Evolutionary conservation across 108 stramenopile genomes (phyloP).

Genomic region (Licmophora abbreviata): DNA sequence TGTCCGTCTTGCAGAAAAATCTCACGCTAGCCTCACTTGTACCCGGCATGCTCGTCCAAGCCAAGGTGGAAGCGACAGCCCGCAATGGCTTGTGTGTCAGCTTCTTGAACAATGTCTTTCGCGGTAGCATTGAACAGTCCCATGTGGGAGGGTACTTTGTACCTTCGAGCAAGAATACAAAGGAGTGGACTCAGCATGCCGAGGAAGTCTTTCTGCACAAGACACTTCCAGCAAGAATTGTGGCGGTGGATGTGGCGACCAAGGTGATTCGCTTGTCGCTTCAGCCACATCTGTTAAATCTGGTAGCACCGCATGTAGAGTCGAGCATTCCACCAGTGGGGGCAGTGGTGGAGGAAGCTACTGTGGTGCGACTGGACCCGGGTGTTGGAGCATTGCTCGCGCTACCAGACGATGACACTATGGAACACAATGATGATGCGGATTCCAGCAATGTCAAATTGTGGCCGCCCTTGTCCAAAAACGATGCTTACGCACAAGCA

Average conservation of each 20-base stretch:
- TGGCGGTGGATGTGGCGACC: constrained; percentile 64
- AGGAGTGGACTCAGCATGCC: constrained; percentile 14
- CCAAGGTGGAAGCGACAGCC: constrained; percentile 57
- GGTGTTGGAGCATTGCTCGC: constrained; percentile 79
- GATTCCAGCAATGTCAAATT: constrained; percentile 1
- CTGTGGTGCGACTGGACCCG: constrained; percentile 70
- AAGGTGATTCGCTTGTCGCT: constrained; percentile 76
- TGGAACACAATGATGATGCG: background rate
- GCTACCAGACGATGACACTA: constrained; percentile 32
- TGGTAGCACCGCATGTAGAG: constrained; percentile 13
- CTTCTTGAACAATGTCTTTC: constrained; percentile 62
- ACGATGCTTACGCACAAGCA: constrained; percentile 40
- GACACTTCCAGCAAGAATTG: constrained; percentile 65
- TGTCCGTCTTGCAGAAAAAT: too few relatives aligned
- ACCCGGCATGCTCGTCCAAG: constrained; percentile 63
- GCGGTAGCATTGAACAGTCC: constrained; percentile 61
- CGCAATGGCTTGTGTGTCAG: constrained; percentile 76
- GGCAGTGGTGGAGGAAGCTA: constrained; percentile 46
- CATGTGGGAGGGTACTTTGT: constrained; percentile 59
- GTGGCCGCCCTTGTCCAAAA: constrained; percentile 10
- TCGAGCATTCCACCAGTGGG: constrained; percentile 33
- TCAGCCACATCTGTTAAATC: constrained; percentile 52
- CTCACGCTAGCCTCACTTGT: constrained; percentile 34
- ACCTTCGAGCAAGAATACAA: constrained; percentile 8
- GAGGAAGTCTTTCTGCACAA: constrained; percentile 22